Evolutionary conservation across 495 filamentous ascomycete species (phyloP), one percentile per base, ranked within the genome.

Genomic region (Letharia lupina): DNA sequence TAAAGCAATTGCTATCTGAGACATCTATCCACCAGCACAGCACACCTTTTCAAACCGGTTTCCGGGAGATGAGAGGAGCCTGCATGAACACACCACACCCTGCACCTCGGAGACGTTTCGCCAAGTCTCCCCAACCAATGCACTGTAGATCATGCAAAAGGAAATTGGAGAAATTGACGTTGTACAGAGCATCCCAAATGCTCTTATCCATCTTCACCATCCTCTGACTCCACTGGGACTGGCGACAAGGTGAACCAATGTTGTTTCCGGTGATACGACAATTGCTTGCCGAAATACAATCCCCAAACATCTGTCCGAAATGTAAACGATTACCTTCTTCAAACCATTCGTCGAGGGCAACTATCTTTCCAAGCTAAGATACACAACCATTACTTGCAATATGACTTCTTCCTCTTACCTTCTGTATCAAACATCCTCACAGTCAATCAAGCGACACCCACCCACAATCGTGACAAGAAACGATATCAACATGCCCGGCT

Each of bases 291-390:
- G 2, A 37, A 57, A 57, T 5, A 37, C 33, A 8, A 57, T n/a
- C 54, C 18, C 54, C 54, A 18, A 37, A 6, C 54, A 37, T 5
- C 10, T 0, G 8, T 20, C 54, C 54, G 13, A 18, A 35, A 57
- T 57, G 54, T 57, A 57, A 57, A 57, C 33, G 54, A 37, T 57
- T 37, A 57, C 33, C 23, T 57, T 47, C 28, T 33, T 41, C 41
- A 23, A 20, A 47, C 42, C 42, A 13, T 18, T 48, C 54, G 42
- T 47, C 54, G 63, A 39, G 28, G 54, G 54, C 58, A 23, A 60
- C 56, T 9, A 65, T 65, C 40, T 57, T 44, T 23, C 52, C 63
- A 50, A 23, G 58, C 63, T 60, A 65, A 60, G 6, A 40, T 39
- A 44, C 35, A 23, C 13, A 39, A 15, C 33, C 42, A 37, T 13